These are phyloP conservation scores for Hypoxylon fragiforme DNA, from an alignment of 495 filamentous ascomycete species.

Conservation along the genomic window DNA sequence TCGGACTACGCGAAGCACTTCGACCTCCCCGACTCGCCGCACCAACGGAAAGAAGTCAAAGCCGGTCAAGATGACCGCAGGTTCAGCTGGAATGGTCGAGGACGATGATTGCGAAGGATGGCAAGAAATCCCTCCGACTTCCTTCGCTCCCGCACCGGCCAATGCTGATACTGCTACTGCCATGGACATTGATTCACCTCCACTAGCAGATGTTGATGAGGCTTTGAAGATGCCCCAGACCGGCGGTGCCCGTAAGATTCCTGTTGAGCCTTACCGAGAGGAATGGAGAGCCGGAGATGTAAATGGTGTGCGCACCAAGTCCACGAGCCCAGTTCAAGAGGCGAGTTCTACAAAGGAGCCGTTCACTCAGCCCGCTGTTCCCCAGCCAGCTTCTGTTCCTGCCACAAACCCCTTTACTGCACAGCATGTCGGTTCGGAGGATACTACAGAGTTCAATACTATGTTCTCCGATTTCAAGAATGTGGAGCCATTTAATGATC, in stretches of 20 bases:
- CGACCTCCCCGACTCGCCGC: slow-evolving; percentile 46
- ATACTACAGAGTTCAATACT: slow-evolving; percentile 51
- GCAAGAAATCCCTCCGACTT: slow-evolving; percentile 11
- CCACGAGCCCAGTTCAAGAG: slow-evolving; percentile 34
- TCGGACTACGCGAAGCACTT: slow-evolving; percentile 36
- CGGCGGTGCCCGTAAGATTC: slow-evolving; percentile 46
- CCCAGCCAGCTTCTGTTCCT: slow-evolving; percentile 27
- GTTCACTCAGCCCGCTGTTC: slow-evolving; percentile 13
- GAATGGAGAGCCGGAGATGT: slow-evolving; percentile 54
- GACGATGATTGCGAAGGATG: slow-evolving; percentile 44
- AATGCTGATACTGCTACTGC: slow-evolving; percentile 47
- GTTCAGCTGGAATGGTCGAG: slow-evolving; percentile 51
- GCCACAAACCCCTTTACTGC: slow-evolving; percentile 35
- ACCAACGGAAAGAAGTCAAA: slow-evolving; percentile 43
- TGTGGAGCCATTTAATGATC: slow-evolving; percentile 64
- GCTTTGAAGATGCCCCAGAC: slow-evolving; percentile 24
- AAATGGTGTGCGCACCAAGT: slow-evolving; percentile 31
- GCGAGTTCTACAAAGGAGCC: slow-evolving; percentile 24
- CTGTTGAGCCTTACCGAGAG: slow-evolving; percentile 51
- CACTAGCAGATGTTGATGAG: slow-evolving; percentile 21
- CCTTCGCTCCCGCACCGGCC: slow-evolving; percentile 9
- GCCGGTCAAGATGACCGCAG: slow-evolving; percentile 49
- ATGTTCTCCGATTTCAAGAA: slow-evolving; percentile 68
- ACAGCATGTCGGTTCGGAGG: slow-evolving; percentile 43
- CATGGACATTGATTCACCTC: slow-evolving; percentile 61